Base-by-base conservation (phyloP, 2,329 filamentous ascomycete genomes). In the Sporothrix curviconia region DNA sequence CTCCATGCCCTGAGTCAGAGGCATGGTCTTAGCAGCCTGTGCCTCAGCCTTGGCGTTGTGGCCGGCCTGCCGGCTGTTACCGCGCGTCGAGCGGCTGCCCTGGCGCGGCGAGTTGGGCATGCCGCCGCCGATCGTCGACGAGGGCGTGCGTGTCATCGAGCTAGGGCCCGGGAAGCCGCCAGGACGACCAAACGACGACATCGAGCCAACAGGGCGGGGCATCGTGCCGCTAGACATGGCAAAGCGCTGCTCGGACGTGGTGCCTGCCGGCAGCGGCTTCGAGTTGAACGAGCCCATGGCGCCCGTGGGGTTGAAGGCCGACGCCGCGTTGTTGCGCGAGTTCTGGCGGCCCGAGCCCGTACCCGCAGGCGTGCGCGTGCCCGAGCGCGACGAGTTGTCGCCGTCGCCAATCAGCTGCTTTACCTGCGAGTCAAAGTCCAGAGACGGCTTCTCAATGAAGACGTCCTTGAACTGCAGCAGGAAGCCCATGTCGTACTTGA, bases 401-500 rank as follows among this genome's bases (percentile, higher is more conserved):
- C 78, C 78, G 63, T 96, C 92, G 58, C 92, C 92, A 64, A 99
- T 85, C 72, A 77, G 87, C 79, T 74, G 88, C 86, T 81, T 92
- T 80, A 99, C 85, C 68, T 94, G 92, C 63, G 86, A 80, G 68
- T 95, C 89, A 83, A 96, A 99, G 68, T 97, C 92, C 43, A 92
- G 73, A 0, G 91, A 95, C 14, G 94, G 94, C 75, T 96, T 95
- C 78, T 99, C 94, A 62, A 90, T 95, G 76, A 96, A 99, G 19
- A 96, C 90, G 66, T 83, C 83, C 75, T 96, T 90, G 80, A 99
- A 99, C 70, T 99, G 94, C 30, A 99, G 80, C 74, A 99, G 77
- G 78, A 99, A 99, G 66, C 87, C 86, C 67, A 92, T 89, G 74
- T 97, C 91, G 72, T 99, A 99, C 71, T 95, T 92, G 78, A 95